Evolutionary conservation across 2,329 filamentous ascomycete species (phyloP).

Genomic region (Hypomyces perniciosus): DNA sequence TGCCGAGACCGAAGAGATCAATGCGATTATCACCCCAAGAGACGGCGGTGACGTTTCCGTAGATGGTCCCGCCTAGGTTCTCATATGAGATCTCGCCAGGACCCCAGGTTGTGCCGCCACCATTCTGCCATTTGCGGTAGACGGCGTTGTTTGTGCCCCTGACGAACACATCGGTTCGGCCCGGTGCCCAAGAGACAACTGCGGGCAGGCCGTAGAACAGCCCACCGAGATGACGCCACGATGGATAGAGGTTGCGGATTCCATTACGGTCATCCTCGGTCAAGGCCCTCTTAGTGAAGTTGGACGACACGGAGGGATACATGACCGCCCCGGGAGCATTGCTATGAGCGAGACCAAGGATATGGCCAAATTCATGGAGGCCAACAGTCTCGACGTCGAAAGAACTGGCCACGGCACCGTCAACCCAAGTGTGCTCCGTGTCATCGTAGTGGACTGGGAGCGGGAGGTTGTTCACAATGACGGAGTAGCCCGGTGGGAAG

Average conservation of each 20-base stretch:
- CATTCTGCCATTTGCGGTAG: constrained; percentile 11
- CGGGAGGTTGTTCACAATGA: not conserved
- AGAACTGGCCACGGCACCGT: not conserved
- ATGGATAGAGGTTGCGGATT: not conserved
- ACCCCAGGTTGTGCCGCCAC: constrained; percentile 1
- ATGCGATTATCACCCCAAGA: constrained; percentile 21
- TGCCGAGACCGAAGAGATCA: constrained; percentile 20
- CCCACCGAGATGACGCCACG: not conserved
- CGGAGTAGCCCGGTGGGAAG: constrained; percentile 2
- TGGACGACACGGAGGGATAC: constrained; percentile 1
- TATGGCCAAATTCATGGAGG: not conserved
- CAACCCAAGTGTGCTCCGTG: not conserved
- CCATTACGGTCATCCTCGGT: not conserved
- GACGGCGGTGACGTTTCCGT: constrained; percentile 17
- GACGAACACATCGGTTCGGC: constrained; percentile 24
- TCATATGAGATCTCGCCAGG: constrained; percentile 14
- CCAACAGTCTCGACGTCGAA: not conserved
- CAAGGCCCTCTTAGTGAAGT: not conserved
- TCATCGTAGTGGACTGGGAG: not conserved
- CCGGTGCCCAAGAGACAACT: constrained; percentile 20
- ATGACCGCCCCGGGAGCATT: not conserved
- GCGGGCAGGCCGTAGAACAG: constrained; percentile 16
- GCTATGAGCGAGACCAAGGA: not conserved
- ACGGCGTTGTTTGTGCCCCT: constrained; percentile 20
- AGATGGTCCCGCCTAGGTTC: constrained; percentile 14